phyloP scores from a whole-genome alignment of 176 grass and related monocot species.

The Melocanna baccifera region DNA sequence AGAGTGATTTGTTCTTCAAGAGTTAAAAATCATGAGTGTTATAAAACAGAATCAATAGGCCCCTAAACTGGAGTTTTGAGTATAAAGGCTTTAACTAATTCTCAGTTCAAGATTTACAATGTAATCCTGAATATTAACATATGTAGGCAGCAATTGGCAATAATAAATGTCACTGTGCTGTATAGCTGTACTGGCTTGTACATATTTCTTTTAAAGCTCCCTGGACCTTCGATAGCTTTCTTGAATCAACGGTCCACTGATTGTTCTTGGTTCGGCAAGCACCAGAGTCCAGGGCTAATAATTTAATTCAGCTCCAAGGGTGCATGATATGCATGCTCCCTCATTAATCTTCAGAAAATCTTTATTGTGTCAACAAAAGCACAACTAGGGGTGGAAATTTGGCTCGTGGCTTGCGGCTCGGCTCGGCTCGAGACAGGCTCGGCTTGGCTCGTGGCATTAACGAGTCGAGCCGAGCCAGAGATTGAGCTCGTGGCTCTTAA shows the following conservation, averaged over 20 bases:
- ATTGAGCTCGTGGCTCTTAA: too few relatives aligned
- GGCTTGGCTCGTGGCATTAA: too few relatives aligned
- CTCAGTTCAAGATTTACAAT: not conserved
- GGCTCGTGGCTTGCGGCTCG: too few relatives aligned
- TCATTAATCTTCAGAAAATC: not conserved
- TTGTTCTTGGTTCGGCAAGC: not conserved
- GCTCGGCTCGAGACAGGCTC: too few relatives aligned
- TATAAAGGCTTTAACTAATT: not conserved
- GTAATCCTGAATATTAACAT: not conserved
- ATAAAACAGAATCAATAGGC: not conserved
- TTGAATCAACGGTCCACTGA: not conserved
- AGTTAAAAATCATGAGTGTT: not conserved
- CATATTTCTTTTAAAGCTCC: not conserved
- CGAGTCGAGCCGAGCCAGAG: too few relatives aligned
- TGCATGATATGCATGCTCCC: not conserved
- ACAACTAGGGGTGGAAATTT: too few relatives aligned
- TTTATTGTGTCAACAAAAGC: not conserved
- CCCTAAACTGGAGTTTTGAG: not conserved
- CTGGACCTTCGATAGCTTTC: not conserved
- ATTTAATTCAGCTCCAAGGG: constrained; percentile 10
- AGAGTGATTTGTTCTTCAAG: not conserved
- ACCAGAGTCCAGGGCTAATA: not conserved
- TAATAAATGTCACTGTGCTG: not conserved
- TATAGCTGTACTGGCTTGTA: not conserved
- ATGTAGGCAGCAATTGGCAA: not conserved